phyloP scores from a whole-genome alignment of 371 early-diverging fungal genomes.

The Mucor ambiguus region DNA sequence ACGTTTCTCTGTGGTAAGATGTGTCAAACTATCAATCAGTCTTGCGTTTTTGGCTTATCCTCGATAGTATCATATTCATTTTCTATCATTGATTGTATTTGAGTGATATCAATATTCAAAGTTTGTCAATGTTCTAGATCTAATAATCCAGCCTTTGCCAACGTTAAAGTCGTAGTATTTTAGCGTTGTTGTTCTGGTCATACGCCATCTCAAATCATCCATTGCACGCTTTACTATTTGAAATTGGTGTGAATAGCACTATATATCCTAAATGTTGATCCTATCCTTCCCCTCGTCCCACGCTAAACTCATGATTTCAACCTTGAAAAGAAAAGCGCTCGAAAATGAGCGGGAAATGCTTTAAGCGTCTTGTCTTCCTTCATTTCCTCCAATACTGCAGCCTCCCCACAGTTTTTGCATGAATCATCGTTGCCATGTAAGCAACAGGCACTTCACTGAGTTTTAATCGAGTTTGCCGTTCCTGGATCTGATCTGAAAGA shows the following conservation, averaged over 20 bases:
- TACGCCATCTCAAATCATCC: too few species aligned
- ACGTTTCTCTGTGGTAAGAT: too few species aligned
- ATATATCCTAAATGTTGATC: not conserved
- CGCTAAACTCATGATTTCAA: constrained; percentile 3
- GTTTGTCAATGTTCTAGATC: too few species aligned
- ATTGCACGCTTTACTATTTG: too few species aligned
- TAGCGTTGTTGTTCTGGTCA: too few species aligned
- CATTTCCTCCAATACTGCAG: not conserved
- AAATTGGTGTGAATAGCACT: not conserved
- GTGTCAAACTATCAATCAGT: too few species aligned
- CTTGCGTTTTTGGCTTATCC: too few species aligned
- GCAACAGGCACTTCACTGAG: not conserved
- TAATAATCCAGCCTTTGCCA: not conserved
- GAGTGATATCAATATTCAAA: too few species aligned
- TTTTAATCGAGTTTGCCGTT: not conserved
- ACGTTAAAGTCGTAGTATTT: too few species aligned
- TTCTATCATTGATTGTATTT: too few species aligned
- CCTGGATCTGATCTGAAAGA: not conserved
- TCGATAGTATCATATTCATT: too few species aligned
- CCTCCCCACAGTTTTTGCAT: not conserved
- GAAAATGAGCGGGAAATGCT: constrained; percentile 14
- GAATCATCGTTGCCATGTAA: not conserved
- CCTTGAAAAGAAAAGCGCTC: constrained; percentile 3
- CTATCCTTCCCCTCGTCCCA: constrained; percentile 1
- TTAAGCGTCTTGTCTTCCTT: constrained; percentile 6